Evolutionary conservation across 257 asterid species (phyloP), one percentile per base, ranked within the genome.

Genomic region (Primulina eburnea): DNA sequence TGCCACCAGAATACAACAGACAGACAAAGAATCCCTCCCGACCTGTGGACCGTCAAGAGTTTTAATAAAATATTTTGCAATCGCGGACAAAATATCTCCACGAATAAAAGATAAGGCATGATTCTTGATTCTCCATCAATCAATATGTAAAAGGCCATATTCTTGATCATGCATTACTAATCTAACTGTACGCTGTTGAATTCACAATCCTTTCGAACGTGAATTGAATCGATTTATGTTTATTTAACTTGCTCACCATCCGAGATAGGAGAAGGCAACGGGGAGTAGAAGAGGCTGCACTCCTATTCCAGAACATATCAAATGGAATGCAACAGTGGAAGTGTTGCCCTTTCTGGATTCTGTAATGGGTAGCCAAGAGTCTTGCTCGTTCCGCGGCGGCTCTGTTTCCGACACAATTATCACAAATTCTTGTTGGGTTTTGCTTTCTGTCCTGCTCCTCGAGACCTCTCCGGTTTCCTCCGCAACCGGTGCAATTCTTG

Each of bases 291-390:
- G 82, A 7, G 81, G 59, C 60, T 89, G 97, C 71, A 83, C 29
- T 62, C 96, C 96, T 18, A 88, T 60, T 14, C 86, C 95, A 1
- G 96, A 85, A 30, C 83, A 82, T 2, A 87, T 16, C 17, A 84
- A 71, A 64, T 81, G 90, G 17, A 73, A 65, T 34, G 87, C 60
- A 0, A 79, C 83, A 0, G 81, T 77, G 40, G 75, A 81, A 29
- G 65, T 37, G 70, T 60, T 81, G 4, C 96, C 96, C 10, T 76
- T 79, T 82, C 88, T 81, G 0, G 85, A 84, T 71, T 82, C 88
- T 0, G 96, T 85, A 5, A 88, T 75, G 34, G 95, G 91, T 7
- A 85, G 82, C 83, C 82, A 86, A 1, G 74, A 75, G 8, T 87
- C 90, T 5, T 20, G 62, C 0, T 70, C 73, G 24, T 64, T 66